A percentile compares a stretch with the other conserved stretches of the same genome.
phyloP scores from a whole-genome alignment of 2,329 filamentous ascomycete species.

The Cercospora sp. region DNA sequence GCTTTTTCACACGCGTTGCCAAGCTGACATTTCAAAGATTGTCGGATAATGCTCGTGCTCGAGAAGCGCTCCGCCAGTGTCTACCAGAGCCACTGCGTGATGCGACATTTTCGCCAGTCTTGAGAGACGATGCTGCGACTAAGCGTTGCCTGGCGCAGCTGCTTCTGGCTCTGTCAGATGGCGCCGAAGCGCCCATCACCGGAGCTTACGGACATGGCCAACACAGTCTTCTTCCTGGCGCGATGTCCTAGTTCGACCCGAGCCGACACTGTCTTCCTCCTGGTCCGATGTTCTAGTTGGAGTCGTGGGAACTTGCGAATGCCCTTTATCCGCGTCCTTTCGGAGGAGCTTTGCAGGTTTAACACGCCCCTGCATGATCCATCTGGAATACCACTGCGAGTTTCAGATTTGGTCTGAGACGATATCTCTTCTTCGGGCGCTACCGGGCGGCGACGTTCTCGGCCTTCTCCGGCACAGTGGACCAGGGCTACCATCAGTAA shows the following conservation, averaged over 20 bases:
- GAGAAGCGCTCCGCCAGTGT: slow-evolving; percentile 92
- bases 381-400: not conserved
- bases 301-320: not conserved
- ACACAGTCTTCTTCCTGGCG: slow-evolving; percentile 7
- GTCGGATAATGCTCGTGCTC: slow-evolving; percentile 92
- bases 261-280: not conserved
- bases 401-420: not conserved
- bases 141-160: slow-evolving; percentile 98
- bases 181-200: slow-evolving; percentile 22
- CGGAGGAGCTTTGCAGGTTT: not conserved
- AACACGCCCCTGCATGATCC: not conserved
- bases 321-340: not conserved
- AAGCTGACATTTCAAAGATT: slow-evolving; percentile 57
- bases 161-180: slow-evolving; percentile 89
- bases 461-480: not conserved
- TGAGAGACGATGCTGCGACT: slow-evolving; percentile 94
- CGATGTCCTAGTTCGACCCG: slow-evolving; percentile 4
- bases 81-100: slow-evolving; percentile 98
- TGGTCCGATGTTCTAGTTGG: not conserved
- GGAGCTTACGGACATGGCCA: slow-evolving; percentile 14
- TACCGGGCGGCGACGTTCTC: not conserved
- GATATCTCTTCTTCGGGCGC: not conserved
- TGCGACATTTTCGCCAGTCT: slow-evolving; percentile 92
- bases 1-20: not conserved
- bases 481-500: not conserved